Conservation (phyloP, 805 yeast species). For the Candida vartiovaarae region DNA sequence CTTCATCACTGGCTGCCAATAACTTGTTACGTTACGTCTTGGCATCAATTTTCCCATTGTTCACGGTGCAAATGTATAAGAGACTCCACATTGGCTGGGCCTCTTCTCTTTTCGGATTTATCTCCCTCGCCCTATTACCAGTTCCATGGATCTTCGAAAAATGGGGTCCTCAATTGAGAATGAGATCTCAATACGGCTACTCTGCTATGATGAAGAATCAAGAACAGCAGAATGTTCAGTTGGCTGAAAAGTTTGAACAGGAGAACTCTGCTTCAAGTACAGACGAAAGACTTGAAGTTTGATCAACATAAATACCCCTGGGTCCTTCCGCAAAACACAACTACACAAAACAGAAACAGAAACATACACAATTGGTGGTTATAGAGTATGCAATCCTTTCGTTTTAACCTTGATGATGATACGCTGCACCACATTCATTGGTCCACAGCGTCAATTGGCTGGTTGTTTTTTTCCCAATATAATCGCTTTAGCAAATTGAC, state of each 20-base stretch:
- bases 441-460: too few species aligned
- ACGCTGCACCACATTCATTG: too few species aligned
- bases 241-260: slow-evolving; percentile 9
- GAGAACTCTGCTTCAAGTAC: slow-evolving; percentile 8
- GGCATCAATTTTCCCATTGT: slow-evolving; percentile 78
- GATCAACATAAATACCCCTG: too few species aligned
- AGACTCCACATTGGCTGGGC: slow-evolving; percentile 78
- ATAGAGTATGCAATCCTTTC: too few species aligned
- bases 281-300: not conserved
- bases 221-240: slow-evolving; percentile 24
- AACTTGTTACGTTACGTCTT: slow-evolving; percentile 67
- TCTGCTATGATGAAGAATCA: slow-evolving; percentile 40
- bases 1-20: slow-evolving; percentile 88
- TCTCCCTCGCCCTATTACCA: slow-evolving; percentile 64
- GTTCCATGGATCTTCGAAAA: slow-evolving; percentile 64
- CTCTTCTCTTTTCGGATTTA: slow-evolving; percentile 53
- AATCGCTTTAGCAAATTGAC: not conserved
- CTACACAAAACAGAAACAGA: too few species aligned
- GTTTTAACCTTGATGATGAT: too few species aligned
- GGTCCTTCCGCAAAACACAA: too few species aligned
- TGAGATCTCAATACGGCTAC: slow-evolving; percentile 51
- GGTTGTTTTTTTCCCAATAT: too few species aligned
- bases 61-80: slow-evolving; percentile 77
- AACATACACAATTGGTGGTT: too few species aligned
- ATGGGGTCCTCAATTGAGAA: slow-evolving; percentile 54